Conservation (phyloP, 140 eudicot genomes). For the Anethum foeniculum region DNA sequence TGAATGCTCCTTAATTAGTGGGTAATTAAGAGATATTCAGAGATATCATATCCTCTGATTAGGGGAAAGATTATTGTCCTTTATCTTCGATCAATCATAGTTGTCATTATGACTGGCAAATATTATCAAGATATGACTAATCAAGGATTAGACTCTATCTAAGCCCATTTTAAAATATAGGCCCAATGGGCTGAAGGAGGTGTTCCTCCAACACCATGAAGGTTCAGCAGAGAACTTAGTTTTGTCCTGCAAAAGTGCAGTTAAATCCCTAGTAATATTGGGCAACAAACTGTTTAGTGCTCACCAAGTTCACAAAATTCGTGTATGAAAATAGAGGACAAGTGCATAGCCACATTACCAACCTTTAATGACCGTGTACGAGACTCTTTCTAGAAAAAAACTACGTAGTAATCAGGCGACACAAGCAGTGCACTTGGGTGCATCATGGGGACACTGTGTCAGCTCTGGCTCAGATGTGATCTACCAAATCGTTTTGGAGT, state of each 20-base stretch:
- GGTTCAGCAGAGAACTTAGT: background rate
- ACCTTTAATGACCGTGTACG: slow-evolving; percentile 32
- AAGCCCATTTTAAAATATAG: no score
- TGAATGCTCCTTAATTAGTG: no score
- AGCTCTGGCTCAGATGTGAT: slow-evolving; percentile 12
- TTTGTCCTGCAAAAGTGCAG: slow-evolving; percentile 17
- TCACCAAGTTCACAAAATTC: slow-evolving; percentile 20
- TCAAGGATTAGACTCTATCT: no score
- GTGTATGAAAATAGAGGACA: slow-evolving; percentile 34
- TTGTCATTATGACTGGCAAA: no score
- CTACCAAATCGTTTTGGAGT: no score
- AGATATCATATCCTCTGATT: no score
- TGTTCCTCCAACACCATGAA: background rate
- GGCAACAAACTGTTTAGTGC: slow-evolving; percentile 36
- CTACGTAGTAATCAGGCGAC: slow-evolving; percentile 30
- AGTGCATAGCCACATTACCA: slow-evolving; percentile 29
- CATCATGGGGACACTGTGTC: slow-evolving; percentile 24
- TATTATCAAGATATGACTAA: no score
- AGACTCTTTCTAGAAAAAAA: slow-evolving; percentile 23
- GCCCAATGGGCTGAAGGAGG: no score
- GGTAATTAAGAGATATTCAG: no score
- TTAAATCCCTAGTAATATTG: slow-evolving; percentile 25
- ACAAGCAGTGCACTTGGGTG: slow-evolving; percentile 45
- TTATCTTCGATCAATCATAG: no score
- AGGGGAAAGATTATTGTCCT: no score